phyloP scores from a whole-genome alignment of 768 basidiomycete genomes.

The Hygrophoropsis aurantiaca region DNA sequence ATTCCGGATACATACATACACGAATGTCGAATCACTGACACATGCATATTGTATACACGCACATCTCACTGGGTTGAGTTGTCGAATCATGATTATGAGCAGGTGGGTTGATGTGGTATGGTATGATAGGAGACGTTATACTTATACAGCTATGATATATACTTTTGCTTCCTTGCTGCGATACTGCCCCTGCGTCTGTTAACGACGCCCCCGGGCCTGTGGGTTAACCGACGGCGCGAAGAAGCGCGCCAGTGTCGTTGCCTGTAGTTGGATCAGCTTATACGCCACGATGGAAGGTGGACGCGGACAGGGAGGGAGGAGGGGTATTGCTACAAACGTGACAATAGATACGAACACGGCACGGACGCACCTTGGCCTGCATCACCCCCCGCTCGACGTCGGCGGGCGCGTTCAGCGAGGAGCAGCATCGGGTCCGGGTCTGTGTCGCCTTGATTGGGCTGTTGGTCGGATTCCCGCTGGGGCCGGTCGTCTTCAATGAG shows the following conservation, averaged over 20 bases:
- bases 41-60: too few relatives aligned
- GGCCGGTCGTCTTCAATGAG: slow-evolving; percentile 49
- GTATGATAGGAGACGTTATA: too few relatives aligned
- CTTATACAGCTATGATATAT: too few relatives aligned
- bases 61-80: too few relatives aligned
- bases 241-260: slow-evolving; percentile 28
- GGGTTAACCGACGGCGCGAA: slow-evolving; percentile 38
- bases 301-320: too few relatives aligned
- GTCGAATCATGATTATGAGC: too few relatives aligned
- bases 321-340: not conserved
- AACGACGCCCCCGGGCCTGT: slow-evolving; percentile 25
- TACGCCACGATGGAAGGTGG: too few relatives aligned
- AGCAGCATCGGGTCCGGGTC: slow-evolving; percentile 58
- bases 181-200: too few relatives aligned
- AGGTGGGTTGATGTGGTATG: too few relatives aligned
- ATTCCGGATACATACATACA: too few relatives aligned
- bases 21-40: too few relatives aligned
- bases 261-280: slow-evolving; percentile 16
- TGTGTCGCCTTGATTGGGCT: slow-evolving; percentile 24
- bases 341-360: not conserved
- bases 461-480: slow-evolving; percentile 6
- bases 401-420: slow-evolving; percentile 59
- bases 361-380: slow-evolving; percentile 52
- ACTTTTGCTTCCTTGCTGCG: too few relatives aligned
- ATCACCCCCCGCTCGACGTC: slow-evolving; percentile 68